Evolutionary conservation across 1,139 yeast genomes (phyloP), one percentile per base, ranked within the genome.

Genomic region (Candida sojae): DNA sequence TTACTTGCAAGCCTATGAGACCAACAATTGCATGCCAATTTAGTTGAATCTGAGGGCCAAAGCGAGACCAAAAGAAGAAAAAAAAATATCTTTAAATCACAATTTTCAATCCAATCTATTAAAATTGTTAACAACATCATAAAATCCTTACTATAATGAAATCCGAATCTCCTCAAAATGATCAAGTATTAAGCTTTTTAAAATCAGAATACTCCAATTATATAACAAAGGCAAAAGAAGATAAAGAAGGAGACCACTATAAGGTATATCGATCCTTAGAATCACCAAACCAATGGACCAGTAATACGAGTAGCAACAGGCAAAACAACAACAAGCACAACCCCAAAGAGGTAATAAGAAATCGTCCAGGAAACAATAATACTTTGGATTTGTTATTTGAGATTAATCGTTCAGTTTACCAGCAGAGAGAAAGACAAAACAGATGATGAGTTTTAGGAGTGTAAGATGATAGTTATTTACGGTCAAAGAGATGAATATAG

Each of bases 221-320:
- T 35, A 34, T 61, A 21, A 54, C 51, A n/a, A 47, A 52, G 25
- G 63, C 63, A 13, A 55, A 50, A 40, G 48, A 52, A 4, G 63
- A 60, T 43, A 57, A 58, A 42, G 49, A 44, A 8, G 63, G 59
- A 8, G 61, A 57, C 11, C 42, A 45, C 12, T 52, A 53, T 42
- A 60, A 56, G 38, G 50, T 61, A 5, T 63, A 62, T 39, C 48
- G 55, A 32, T 57, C 66, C 25, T 52, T 60, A 36, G 67, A 64
- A 30, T 47, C 63, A 5, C 53, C 62, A n/a, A 55, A 59, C n/a
- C 63, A 55, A 44, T 64, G 68, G 68, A 62, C 53, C 39, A 54
- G 56, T 12, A 57, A 55, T 31, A 39, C 45, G 9, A 33, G 42
- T 30, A 42, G 39, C 25, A 42, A 46, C 10, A 50, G 45, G 25